Percentiles rank a stretch among this genome's conserved stretches.
phyloP scores from a whole-genome alignment of 768 basidiomycete genomes.

The Hygrophorus russula region DNA sequence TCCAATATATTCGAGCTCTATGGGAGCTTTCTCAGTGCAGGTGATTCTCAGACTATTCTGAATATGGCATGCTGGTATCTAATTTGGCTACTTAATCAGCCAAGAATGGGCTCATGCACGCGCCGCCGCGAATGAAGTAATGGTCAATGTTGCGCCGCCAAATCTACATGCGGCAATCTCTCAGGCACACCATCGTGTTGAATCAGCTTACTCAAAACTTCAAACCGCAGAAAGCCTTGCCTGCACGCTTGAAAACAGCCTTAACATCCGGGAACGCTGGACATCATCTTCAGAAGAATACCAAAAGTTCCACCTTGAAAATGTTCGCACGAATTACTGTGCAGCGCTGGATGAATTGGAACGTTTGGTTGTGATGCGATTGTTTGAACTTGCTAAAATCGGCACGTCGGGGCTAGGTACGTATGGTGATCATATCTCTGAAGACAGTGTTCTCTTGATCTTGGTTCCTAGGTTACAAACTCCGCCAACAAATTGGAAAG shows the following conservation, averaged over 20 bases:
- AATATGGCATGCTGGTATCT: too few species aligned
- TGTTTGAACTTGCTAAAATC: neutral
- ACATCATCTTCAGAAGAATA: neutral
- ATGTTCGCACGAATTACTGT: neutral
- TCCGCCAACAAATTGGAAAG: slow-evolving; percentile 22
- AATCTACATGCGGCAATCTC: neutral
- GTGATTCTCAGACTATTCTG: neutral
- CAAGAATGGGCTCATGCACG: neutral
- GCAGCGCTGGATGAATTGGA: slow-evolving; percentile 1
- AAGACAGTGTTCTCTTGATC: neutral
- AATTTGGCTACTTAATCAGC: neutral
- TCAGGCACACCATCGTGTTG: neutral
- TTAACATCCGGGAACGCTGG: neutral
- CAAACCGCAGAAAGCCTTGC: neutral
- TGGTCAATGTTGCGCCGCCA: neutral
- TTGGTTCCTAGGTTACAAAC: slow-evolving; percentile 19
- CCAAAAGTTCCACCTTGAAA: neutral
- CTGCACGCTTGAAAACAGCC: neutral
- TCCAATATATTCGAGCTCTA: neutral
- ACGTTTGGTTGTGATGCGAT: neutral
- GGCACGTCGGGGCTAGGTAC: neutral
- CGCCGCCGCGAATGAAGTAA: neutral
- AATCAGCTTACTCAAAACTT: neutral
- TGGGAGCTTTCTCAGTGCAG: neutral
- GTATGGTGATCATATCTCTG: slow-evolving; percentile 7